Evolutionary conservation across 2,329 filamentous ascomycete genomes (phyloP), one percentile per base, ranked within the genome.

Genomic region (Colletotrichum truncatum): DNA sequence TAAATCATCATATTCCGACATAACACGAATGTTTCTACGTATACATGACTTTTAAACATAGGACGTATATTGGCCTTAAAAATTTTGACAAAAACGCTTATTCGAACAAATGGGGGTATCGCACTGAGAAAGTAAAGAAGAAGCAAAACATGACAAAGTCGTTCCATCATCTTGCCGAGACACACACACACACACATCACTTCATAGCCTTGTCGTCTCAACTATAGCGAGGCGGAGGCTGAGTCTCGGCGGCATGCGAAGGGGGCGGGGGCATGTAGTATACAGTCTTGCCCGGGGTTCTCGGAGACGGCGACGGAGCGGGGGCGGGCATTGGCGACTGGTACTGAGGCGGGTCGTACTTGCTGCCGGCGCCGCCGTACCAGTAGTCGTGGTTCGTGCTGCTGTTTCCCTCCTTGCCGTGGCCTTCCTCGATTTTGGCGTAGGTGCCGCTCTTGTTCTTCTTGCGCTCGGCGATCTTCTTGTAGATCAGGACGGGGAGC

Each of bases 401-500:
- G 18, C 25, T 34, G 28, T 28, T 18, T 38, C 38, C 23, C 6
- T 52, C 52, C 6, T 41, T 55, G 3, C 30, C 45, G 39, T 67
- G 43, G 32, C 65, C 68, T 25, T 69, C 60, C n/a, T 65, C 53
- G 32, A 69, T 63, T 53, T 69, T 67, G 30, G 56, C 46, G 57
- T 69, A 69, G 18, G 51, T 49, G 55, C 43, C 38, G 11, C 57
- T 25, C 43, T 53, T 43, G 34, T 48, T 39, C 48, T 48, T 55
- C 25, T 21, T 23, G 18, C 10, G n/a, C 21, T 26, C 36, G 36
- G 38, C 2, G 68, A 72, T 21, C 70, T 77, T 49, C 69, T 77
- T 36, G 66, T 61, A 41, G 67, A 73, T 25, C 14, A 26, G 48
- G 70, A 75, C 46, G 68, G 69, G n/a, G 25, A 71, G 10, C 63